phyloP scores from a whole-genome alignment of 192 early-diverging fungal genomes.

The Coemansia sp. region DNA sequence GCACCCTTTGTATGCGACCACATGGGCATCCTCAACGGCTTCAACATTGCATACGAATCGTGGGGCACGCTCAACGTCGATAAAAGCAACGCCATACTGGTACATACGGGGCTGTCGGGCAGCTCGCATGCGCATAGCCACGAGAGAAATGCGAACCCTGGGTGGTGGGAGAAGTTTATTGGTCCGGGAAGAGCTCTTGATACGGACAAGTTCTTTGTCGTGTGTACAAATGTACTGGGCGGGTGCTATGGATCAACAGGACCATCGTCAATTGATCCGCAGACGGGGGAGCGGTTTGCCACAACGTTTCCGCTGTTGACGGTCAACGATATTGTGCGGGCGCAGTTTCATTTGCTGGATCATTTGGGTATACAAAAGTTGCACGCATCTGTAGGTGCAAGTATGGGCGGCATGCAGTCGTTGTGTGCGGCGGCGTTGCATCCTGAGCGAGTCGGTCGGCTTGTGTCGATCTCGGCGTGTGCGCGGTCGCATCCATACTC shows the following conservation, averaged over 20 bases:
- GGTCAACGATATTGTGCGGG: constrained; percentile 94
- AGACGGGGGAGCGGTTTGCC: constrained; percentile 72
- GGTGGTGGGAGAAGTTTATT: constrained; percentile 99
- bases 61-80: constrained; percentile 89
- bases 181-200: constrained; percentile 88
- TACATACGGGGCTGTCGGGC: constrained; percentile 93
- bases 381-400: constrained; percentile 87
- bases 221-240: constrained; percentile 95
- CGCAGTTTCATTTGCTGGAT: constrained; percentile 87
- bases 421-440: constrained; percentile 80
- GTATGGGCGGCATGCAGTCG: constrained; percentile 97
- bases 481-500: constrained; percentile 95
- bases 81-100: constrained; percentile 82
- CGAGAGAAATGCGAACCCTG: constrained; percentile 67
- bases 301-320: constrained; percentile 90
- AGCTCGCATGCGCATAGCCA: constrained; percentile 91
- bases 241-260: constrained; percentile 97
- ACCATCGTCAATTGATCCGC: constrained; percentile 79
- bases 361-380: constrained; percentile 72
- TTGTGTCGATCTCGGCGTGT: constrained; percentile 86
- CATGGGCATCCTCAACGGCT: constrained; percentile 73
- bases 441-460: constrained; percentile 76
- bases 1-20: constrained; percentile 75
- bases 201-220: constrained; percentile 90
- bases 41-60: constrained; percentile 92